Evolutionary conservation across 768 basidiomycete genomes (phyloP).

Genomic region (Mycena vitilis): DNA sequence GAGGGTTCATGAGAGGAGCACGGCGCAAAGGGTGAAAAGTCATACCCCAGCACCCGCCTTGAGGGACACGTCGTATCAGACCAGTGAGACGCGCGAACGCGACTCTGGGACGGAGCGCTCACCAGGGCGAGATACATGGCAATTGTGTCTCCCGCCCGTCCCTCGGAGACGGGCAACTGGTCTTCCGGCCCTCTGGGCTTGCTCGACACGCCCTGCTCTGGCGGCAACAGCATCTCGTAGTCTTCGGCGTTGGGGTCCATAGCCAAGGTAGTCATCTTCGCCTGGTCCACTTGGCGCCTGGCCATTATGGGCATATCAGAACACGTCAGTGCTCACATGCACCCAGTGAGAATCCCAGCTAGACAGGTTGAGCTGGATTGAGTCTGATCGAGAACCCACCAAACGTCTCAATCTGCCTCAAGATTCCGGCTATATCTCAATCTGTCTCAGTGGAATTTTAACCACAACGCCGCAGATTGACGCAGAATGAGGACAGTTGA

Average conservation of each 20-base stretch:
- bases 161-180: slow-evolving; percentile 49
- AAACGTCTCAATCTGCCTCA: too few species aligned
- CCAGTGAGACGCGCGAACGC: slow-evolving; percentile 4
- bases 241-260: slow-evolving; percentile 38
- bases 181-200: slow-evolving; percentile 44
- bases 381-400: too few species aligned
- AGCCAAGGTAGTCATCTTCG: slow-evolving; percentile 14
- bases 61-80: slow-evolving; percentile 4
- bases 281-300: slow-evolving; percentile 5
- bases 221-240: slow-evolving; percentile 44
- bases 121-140: slow-evolving; percentile 55
- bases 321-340: slow-evolving; percentile 30
- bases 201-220: slow-evolving; percentile 31
- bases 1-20: background rate
- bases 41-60: too few species aligned
- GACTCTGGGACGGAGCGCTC: slow-evolving; percentile 36
- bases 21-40: slow-evolving; percentile 3
- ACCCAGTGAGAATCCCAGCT: too few species aligned
- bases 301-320: slow-evolving; percentile 11
- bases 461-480: too few species aligned
- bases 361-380: too few species aligned
- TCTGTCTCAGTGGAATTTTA: too few species aligned
- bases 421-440: too few species aligned
- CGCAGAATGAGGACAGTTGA: too few species aligned
- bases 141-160: slow-evolving; percentile 51